phyloP scores from a whole-genome alignment of 305 asterid genomes.

The Vinca major region DNA sequence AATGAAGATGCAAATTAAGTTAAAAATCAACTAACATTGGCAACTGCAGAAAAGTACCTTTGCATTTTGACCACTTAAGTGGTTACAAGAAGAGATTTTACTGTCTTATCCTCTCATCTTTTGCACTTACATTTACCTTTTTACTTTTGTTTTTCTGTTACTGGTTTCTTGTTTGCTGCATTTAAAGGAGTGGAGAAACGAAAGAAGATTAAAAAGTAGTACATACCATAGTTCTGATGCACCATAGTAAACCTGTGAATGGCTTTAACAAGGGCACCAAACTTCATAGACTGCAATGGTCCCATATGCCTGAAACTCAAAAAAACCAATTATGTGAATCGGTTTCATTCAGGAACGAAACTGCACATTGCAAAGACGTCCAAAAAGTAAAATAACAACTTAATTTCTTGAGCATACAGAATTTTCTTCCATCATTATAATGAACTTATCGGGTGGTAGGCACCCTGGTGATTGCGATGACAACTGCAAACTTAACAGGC shows the following conservation, averaged over 20 bases:
- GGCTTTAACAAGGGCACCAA: conserved; percentile 68
- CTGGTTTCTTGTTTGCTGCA: too few relatives aligned
- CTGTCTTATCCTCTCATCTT: too few relatives aligned
- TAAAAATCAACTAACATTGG: too few relatives aligned
- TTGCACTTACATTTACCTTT: too few relatives aligned
- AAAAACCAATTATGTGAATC: background rate
- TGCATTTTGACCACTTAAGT: too few relatives aligned
- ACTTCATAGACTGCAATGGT: conserved; percentile 50
- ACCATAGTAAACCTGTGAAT: conserved; percentile 64
- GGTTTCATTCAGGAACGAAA: background rate
- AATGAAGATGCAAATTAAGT: too few relatives aligned
- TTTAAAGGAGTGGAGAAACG: too few relatives aligned
- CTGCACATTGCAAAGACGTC: background rate
- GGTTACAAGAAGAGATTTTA: too few relatives aligned
- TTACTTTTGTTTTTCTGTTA: too few relatives aligned
- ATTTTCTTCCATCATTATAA: background rate
- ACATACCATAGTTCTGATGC: conserved; percentile 79
- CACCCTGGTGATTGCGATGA: too few relatives aligned
- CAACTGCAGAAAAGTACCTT: too few relatives aligned
- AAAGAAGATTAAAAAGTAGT: background rate
- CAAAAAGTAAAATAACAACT: background rate
- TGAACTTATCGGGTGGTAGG: too few relatives aligned
- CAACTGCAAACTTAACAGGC: background rate
- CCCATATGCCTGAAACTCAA: conserved; percentile 87
- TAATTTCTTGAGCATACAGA: background rate